Base-by-base conservation (phyloP, 176 grass and related monocot genomes). In the Phoenix roebelenii region DNA sequence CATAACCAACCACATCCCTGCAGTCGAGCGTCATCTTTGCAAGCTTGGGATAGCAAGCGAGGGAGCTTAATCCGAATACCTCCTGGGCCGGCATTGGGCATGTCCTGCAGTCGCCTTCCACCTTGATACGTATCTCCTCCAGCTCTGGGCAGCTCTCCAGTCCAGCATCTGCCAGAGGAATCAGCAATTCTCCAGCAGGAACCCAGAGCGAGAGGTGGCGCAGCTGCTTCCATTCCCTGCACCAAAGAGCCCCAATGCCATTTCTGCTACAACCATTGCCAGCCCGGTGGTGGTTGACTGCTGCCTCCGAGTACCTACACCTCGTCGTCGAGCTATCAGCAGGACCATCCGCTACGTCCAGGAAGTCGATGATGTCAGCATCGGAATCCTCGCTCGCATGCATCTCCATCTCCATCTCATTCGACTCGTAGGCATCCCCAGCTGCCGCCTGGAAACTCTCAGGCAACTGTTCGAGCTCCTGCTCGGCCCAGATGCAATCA, bases 11-110 rank as follows among this genome's bases (percentile, higher is more conserved):
- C 4, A 82, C 88, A 64, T 98, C 94, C 14, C 87, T 61, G 50
- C 86, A 83, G 77, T 98, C 87, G 32, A 98, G 63, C 52, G 85
- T 93, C 87, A 98, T 88, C 80, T 93, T 98, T 14, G 73, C 7
- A 1, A 98, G 68, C 22, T 26, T 32, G 18, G 79, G 82, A 67
- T 88, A 89, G 18, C 66, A 67, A 14, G 57, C 76, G 57, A 98
- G 88, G 29, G 73, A 61, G 58, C 61, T 74, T 23, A 98, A 29
- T 28, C 94, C 94, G 7, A 98, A 98, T 7, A 55, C 50, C 32
- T 24, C 59, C 7, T 23, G 3, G 9, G 26, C 52, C 44, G 76
- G 82, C 5, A 49, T 74, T 0, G 76, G 67, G 72, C 84, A 86
- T 19, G 68, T 81, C 49, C 88, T 65, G 28, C 88, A 88, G 81